Conservation (phyloP, 2,329 filamentous ascomycete species). For the Calycina marina region DNA sequence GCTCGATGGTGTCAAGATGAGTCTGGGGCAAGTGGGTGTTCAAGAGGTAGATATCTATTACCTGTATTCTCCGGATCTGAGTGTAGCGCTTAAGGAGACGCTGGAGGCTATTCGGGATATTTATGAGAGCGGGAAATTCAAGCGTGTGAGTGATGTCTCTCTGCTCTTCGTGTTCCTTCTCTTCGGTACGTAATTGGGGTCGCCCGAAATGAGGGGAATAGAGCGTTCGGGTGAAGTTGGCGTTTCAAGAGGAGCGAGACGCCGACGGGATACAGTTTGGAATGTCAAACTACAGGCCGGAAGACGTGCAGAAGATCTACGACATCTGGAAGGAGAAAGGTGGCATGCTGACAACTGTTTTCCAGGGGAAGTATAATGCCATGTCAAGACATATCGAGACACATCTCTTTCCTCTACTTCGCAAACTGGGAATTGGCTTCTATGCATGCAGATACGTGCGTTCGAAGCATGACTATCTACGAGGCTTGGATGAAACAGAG, state of each 20-base stretch:
- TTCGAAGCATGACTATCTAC: too few relatives aligned
- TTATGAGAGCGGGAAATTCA: constrained; percentile 22
- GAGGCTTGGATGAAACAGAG: too few relatives aligned
- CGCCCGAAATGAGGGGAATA: too few relatives aligned
- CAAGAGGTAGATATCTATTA: constrained; percentile 50
- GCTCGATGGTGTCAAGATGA: constrained; percentile 14
- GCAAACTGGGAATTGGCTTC: constrained; percentile 59
- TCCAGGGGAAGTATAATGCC: constrained; percentile 75
- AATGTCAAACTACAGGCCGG: constrained; percentile 68
- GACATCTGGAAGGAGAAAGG: constrained; percentile 60
- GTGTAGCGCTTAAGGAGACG: constrained; percentile 21
- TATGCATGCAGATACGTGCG: too few relatives aligned
- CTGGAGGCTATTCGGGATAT: constrained; percentile 21
- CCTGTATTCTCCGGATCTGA: constrained; percentile 23
- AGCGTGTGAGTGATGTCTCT: constrained; percentile 39
- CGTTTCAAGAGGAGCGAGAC: too few relatives aligned
- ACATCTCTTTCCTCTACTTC: constrained; percentile 56
- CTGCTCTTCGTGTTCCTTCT: constrained; percentile 29
- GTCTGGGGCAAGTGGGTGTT: constrained; percentile 11
- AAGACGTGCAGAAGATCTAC: constrained; percentile 71
- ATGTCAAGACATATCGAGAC: constrained; percentile 60
- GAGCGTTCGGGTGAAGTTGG: too few relatives aligned
- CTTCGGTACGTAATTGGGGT: constrained; percentile 12
- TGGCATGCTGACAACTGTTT: constrained; percentile 61
- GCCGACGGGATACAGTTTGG: too few relatives aligned